phyloP scores from a whole-genome alignment of 768 basidiomycete species.

The Amanita phalloides region DNA sequence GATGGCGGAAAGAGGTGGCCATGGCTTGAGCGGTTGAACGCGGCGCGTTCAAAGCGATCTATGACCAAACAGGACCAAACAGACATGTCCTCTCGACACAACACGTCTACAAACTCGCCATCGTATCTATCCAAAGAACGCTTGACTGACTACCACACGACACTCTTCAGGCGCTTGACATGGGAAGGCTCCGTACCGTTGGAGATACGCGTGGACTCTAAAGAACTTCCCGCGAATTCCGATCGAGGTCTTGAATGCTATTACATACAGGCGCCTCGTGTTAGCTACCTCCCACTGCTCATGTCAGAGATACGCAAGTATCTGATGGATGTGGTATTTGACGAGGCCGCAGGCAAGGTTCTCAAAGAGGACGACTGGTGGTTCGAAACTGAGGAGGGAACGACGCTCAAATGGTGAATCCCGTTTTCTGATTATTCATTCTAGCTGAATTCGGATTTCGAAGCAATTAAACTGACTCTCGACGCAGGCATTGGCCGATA shows the following conservation, averaged over 20 bases:
- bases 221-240: conserved; percentile 83
- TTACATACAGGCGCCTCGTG: conserved; percentile 82
- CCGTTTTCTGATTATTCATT: not conserved
- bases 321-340: conserved; percentile 87
- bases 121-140: conserved; percentile 23
- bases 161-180: conserved; percentile 77
- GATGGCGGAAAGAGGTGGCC: conserved; percentile 36
- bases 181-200: conserved; percentile 91
- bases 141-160: conserved; percentile 46
- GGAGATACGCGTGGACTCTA: conserved; percentile 80
- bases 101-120: conserved; percentile 21
- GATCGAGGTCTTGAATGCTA: conserved; percentile 87
- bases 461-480: conserved; percentile 4
- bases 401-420: conserved; percentile 77
- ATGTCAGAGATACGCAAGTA: conserved; percentile 83
- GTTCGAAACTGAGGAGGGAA: conserved; percentile 88
- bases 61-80: not conserved
- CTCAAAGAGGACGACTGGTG: conserved; percentile 92
- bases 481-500: conserved; percentile 93
- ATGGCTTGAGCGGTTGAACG: conserved; percentile 15
- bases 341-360: conserved; percentile 65
- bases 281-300: conserved; percentile 87
- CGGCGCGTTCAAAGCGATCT: not conserved
- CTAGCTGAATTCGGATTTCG: not conserved
- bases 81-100: conserved; percentile 40